Base-by-base conservation (phyloP, 371 early-diverging fungal species). In the Smittium mucronatum region DNA sequence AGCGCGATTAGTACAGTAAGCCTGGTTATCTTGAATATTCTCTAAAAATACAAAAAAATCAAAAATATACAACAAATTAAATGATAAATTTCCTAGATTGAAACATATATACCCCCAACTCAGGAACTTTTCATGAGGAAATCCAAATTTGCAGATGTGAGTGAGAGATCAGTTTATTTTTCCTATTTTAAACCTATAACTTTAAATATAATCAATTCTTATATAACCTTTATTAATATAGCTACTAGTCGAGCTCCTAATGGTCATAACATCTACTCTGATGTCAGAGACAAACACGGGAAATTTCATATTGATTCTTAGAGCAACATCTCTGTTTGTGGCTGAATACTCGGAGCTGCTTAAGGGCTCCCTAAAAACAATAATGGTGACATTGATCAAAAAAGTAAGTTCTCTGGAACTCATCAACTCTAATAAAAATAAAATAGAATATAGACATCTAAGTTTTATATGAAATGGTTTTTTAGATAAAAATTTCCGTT, bases 231-330 rank as follows among this genome's bases (percentile, higher is more conserved):
- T n/a, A n/a, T n/a, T n/a, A n/a, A n/a, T n/a, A n/a, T n/a, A n/a
- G n/a, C n/a, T n/a, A n/a, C 25, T 67, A 8, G 34, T 36, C 16
- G 36, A 67, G 47, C 25, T 67, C 25, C 67, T 67, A 26, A 36
- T 36, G 36, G 11, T 36, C 2, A 67, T 67, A 16, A 26, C 47
- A 2, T 32, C 35, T 2, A 67, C 67, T 17, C 36, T 67, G 1
- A 5, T 16, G 2, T 15, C 2, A 26, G 67, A 67, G 28, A 67
- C 30, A 25, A 67, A 67, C 29, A 15, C 28, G 2, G 28, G 36
- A 67, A 67, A 67, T 29, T 36, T 15, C 35, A 57, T 67, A 8
- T 36, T 67, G 29, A 57, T 31, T 33, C 47, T 67, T 5, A 67
- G 67, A 67, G 17, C 35, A 11, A 30, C 36, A 2, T 17, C 30